A percentile compares a stretch with the other conserved stretches of the same genome.
Evolutionary conservation across 805 yeast genomes (phyloP).

Genomic region (Pichia occidentalis): DNA sequence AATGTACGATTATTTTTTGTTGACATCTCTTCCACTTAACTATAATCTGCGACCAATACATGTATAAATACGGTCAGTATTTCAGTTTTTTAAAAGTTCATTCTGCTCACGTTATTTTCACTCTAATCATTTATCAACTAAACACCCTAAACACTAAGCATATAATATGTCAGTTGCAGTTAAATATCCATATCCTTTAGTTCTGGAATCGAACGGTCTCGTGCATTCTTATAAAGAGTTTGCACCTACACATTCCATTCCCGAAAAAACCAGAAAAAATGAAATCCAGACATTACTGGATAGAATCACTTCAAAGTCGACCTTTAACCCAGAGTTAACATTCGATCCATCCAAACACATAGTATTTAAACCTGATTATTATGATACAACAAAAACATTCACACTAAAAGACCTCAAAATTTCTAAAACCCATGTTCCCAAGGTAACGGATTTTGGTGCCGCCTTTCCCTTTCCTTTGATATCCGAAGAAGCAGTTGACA

Average conservation of each 20-base stretch:
- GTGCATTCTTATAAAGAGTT: constrained; percentile 9
- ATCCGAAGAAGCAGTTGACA: constrained; percentile 49
- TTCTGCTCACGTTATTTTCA: too few species aligned
- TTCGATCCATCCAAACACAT: constrained; percentile 36
- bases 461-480: constrained; percentile 54
- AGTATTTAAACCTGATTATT: constrained; percentile 33
- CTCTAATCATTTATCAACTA: too few species aligned
- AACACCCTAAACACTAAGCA: too few species aligned
- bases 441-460: constrained; percentile 36
- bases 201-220: constrained; percentile 7
- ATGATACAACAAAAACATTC: constrained; percentile 31
- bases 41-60: too few species aligned
- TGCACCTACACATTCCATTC: constrained; percentile 15
- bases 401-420: constrained; percentile 35
- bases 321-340: constrained; percentile 23
- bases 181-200: constrained; percentile 12
- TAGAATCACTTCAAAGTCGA: constrained; percentile 18
- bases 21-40: too few species aligned
- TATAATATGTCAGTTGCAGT: too few species aligned
- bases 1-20: too few species aligned
- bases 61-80: too few species aligned
- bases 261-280: constrained; percentile 23
- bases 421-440: constrained; percentile 30
- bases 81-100: too few species aligned
- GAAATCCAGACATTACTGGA: constrained; percentile 20